Base-by-base conservation (phyloP, 106 monocot species). In the Platanthera zijinensis region DNA sequence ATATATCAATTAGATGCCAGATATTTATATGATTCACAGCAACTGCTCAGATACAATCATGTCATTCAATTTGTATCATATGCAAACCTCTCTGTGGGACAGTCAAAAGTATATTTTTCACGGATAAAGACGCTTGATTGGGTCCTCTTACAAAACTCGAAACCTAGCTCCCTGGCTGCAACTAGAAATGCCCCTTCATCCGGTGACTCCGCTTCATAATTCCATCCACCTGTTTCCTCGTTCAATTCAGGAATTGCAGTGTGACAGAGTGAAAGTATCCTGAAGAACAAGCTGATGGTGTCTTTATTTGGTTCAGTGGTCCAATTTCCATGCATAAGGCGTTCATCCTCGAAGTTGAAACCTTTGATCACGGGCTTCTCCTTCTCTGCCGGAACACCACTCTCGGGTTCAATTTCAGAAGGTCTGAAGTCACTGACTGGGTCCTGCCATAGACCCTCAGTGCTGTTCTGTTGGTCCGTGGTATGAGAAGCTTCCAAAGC, bases 101-200 rank as follows among this genome's bases (percentile, higher is more conserved):
- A 63, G 68, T 48, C 54, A 62, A 79, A 85, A 39, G 83, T 75
- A 79, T 87, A 80, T 70, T 75, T 75, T 85, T 95, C 91, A 25
- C 71, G 57, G 64, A 89, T 48, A 63, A 83, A 91, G 3, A 95
- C 85, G 73, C 89, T 87, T 11, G 85, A 82, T 75, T 91, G 94
- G 18, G 94, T 94, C 63, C 94, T 87, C 32, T 76, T 84, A 75
- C 71, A 94, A 30, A 94, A 94, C 67, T 89, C 89, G 77, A 94
- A 95, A 12, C 94, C 94, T 51, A 95, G 85, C 75, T 91, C 89
- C 69, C 91, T 81, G 8, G 94, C 91, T 2, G 94, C 94, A 83
- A 94, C 84, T 53, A 94, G 86, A 78, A 94, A 89, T 17, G 94
- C 82, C 9, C 81, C 91, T 78, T 94, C 94, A 73, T 94, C 94